Evolutionary conservation across 345 rosid genomes (phyloP).

Genomic region (Moricandia moricandioides): DNA sequence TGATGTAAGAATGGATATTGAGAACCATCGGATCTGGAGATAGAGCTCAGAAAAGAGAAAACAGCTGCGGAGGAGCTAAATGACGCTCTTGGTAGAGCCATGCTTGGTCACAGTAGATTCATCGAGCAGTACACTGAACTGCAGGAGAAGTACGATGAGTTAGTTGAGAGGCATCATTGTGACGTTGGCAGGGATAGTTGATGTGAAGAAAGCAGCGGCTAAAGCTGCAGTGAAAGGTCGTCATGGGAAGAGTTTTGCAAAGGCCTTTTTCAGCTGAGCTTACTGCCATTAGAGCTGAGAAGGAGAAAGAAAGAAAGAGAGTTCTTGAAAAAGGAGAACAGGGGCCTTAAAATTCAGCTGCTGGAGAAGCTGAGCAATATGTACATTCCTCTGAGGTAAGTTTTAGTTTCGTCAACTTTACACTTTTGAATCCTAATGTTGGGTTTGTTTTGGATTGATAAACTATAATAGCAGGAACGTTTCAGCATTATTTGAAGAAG

Average conservation of each 20-base stretch:
- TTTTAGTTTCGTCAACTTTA: too few relatives aligned
- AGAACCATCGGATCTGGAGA: too few relatives aligned
- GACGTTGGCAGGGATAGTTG: slow-evolving; percentile 75
- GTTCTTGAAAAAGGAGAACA: slow-evolving; percentile 68
- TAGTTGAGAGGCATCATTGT: slow-evolving; percentile 59
- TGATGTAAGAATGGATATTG: too few relatives aligned
- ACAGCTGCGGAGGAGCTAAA: too few relatives aligned
- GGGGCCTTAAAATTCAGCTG: slow-evolving; percentile 64
- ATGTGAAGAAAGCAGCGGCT: slow-evolving; percentile 66
- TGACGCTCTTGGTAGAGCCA: slow-evolving; percentile 18
- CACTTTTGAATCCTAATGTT: too few relatives aligned
- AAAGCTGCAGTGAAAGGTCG: slow-evolving; percentile 48
- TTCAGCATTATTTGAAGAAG: too few relatives aligned
- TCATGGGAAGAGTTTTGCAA: slow-evolving; percentile 68
- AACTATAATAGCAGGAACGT: too few relatives aligned
- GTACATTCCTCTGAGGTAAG: too few relatives aligned
- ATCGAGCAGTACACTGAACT: slow-evolving; percentile 51
- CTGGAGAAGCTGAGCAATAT: slow-evolving; percentile 66
- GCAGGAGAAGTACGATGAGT: slow-evolving; percentile 76
- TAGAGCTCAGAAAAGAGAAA: too few relatives aligned
- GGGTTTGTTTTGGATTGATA: too few relatives aligned
- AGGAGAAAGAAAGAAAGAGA: slow-evolving; percentile 84
- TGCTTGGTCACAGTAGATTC: slow-evolving; percentile 87
- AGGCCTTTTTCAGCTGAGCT: slow-evolving; percentile 68
- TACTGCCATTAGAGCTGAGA: slow-evolving; percentile 68